Evolutionary conservation across 441 rosid species (phyloP).

Genomic region (Brassica balearica): DNA sequence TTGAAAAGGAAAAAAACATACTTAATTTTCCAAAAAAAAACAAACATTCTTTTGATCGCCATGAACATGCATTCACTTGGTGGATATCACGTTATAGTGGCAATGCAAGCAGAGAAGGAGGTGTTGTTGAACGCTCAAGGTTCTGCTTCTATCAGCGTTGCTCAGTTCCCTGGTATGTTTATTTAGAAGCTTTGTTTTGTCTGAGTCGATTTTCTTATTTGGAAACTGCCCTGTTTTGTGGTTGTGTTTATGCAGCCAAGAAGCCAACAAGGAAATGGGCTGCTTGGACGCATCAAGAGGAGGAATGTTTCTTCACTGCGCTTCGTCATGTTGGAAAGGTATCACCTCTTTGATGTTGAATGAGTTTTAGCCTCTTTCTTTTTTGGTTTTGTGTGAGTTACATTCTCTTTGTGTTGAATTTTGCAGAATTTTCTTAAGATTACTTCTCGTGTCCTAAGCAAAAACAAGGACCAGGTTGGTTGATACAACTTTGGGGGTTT

Average conservation of each 20-base stretch:
- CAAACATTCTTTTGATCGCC: no score
- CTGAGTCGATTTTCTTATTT: neutral
- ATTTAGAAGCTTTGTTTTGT: conserved; percentile 2
- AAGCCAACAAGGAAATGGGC: conserved; percentile 96
- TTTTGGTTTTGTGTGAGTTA: conserved; percentile 14
- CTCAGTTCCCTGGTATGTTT: conserved; percentile 61
- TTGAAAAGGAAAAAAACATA: no score
- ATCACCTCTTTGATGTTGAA: conserved; percentile 10
- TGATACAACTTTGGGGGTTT: conserved; percentile 28
- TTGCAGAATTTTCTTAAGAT: conserved; percentile 96
- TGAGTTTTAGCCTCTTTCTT: conserved; percentile 11
- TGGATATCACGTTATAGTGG: no score
- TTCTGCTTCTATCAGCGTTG: no score
- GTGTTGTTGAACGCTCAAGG: no score
- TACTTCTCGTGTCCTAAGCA: conserved; percentile 91
- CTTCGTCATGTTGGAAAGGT: conserved; percentile 99
- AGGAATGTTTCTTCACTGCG: conserved; percentile 95
- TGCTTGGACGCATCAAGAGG: conserved; percentile 99
- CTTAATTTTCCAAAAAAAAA: no score
- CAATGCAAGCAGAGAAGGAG: no score
- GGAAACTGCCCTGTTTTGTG: neutral
- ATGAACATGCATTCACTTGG: no score
- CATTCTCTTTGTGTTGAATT: conserved; percentile 36
- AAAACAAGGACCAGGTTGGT: conserved; percentile 98
- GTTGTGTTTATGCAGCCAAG: conserved; percentile 56